Base-by-base conservation (phyloP, 768 basidiomycete genomes). In the Mycena haematopus region DNA sequence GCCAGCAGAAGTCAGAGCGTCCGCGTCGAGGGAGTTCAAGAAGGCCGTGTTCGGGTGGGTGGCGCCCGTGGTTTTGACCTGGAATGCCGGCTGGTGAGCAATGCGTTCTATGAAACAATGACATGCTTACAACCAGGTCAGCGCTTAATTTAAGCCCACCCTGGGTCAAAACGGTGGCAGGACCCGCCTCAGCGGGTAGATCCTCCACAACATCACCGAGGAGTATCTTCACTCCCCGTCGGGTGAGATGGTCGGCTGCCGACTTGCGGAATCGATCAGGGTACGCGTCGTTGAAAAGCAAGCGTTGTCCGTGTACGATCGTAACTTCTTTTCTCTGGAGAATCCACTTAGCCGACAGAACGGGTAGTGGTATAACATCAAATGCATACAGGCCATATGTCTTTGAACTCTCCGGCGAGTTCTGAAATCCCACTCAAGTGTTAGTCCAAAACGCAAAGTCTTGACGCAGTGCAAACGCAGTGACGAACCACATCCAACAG, bases 401-500 rank as follows among this genome's bases (percentile, higher is more conserved):
- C 70, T 49, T 69, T 69, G 33, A 69, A n/a, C 38, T 70, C 69
- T 9, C 69, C 68, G 33, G 68, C 62, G 38, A 67, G 56, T 59
- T 71, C 84, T 68, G 25, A 35, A 33, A 33, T 33, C 31, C 6
- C 25, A 27, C 14, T 9, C 2, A 24, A 1, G 52, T 55, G 47
- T 52, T 21, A 22, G 27, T 22, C 38, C n/a, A 1, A 36, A 44
- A 47, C 19, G 15, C n/a, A 42, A 38, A 31, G 17, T 42, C n/a
- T n/a, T n/a, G 3, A 35, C 22, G n/a, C 10, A 50, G 11, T 27
- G 40, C n/a, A n/a, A n/a, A n/a, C n/a, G n/a, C n/a, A n/a, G n/a
- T n/a, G 14, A 73, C 76, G 9, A 55, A 80, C 82, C 82, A 36
- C 85, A 68, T 5, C 82, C 85, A 31, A 88, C 78, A 6, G 85